Evolutionary conservation across 305 asterid species (phyloP).

Genomic region (Fraxinus nigra): DNA sequence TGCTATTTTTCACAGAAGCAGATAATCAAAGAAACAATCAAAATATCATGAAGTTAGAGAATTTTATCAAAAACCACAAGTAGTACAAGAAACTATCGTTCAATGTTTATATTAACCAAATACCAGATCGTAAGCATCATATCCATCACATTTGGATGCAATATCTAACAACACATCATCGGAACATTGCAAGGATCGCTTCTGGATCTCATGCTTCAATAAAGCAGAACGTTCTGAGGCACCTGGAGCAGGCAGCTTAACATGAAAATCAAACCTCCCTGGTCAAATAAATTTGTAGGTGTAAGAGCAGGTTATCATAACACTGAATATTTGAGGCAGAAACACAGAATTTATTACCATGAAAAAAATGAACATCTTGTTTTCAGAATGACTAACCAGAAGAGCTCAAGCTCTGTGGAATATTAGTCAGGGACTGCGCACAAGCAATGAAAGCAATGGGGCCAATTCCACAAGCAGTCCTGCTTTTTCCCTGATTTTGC

Average conservation of each 20-base stretch:
- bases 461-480: slow-evolving; percentile 71
- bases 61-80: slow-evolving; percentile 6
- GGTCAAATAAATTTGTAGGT: slow-evolving; percentile 28
- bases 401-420: slow-evolving; percentile 85
- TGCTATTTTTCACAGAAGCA: background rate
- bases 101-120: slow-evolving; percentile 23
- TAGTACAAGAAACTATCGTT: slow-evolving; percentile 9
- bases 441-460: slow-evolving; percentile 86
- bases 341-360: background rate
- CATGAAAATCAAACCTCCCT: slow-evolving; percentile 95
- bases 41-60: background rate
- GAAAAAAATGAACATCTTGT: background rate
- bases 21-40: background rate
- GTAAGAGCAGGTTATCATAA: slow-evolving; percentile 21
- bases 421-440: slow-evolving; percentile 70
- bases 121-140: slow-evolving; percentile 98
- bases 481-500: slow-evolving; percentile 48
- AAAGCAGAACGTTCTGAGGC: slow-evolving; percentile 83
- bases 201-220: slow-evolving; percentile 74
- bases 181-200: slow-evolving; percentile 75
- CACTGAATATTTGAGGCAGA: background rate
- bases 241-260: slow-evolving; percentile 86
- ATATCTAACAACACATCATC: slow-evolving; percentile 65
- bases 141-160: slow-evolving; percentile 95
- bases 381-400: slow-evolving; percentile 56